Evolutionary conservation across 73 alveolate species (phyloP), one percentile per base, ranked within the genome.

Genomic region (Blepharisma japonicum): DNA sequence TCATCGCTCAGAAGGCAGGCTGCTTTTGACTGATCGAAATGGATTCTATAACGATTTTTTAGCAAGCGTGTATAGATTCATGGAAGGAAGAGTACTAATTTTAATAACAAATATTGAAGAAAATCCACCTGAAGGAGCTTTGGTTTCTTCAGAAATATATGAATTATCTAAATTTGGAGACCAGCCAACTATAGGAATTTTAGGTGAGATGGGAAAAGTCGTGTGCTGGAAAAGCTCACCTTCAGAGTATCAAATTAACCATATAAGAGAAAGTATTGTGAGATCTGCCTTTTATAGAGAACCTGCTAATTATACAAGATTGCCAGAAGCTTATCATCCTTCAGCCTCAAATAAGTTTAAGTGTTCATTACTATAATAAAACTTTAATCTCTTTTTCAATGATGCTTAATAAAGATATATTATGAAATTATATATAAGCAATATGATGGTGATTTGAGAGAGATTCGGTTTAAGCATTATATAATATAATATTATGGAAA

Each of bases 21-120:
- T 70, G 9, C 61, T 70, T 39, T 70, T 70, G 5, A 70, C 80
- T 2, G 80, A 70, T 45, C 20, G 80, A 70, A 70, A 70, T 70
- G 80, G 80, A 0, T 47, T 39, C 42, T 70, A 45, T 45, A 39
- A 70, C 5, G 80, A 70, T 70, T 70, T 70, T 8, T 47, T 70
- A 4, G 21, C 76, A 14, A 9, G 32, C 2, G 80, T 54, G 14
- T 70, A 14, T 45, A 61, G 74, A 61, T 8, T 25, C 14, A 8
- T 61, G 14, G 74, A 61, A 61, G 74, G 74, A 8, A 14, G 74
- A 61, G 74, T 61, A 3, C 46, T 61, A 9, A 2, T 61, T 14
- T 9, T 61, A 61, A 39, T 61, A 61, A 20, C 74, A 2, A 61
- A 61, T 39, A 25, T 61, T 61, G 74, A 61, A 61, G 23, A 61